Conservation (phyloP, 2,329 filamentous ascomycete species). For the Torrubiellomyces zombiae region DNA sequence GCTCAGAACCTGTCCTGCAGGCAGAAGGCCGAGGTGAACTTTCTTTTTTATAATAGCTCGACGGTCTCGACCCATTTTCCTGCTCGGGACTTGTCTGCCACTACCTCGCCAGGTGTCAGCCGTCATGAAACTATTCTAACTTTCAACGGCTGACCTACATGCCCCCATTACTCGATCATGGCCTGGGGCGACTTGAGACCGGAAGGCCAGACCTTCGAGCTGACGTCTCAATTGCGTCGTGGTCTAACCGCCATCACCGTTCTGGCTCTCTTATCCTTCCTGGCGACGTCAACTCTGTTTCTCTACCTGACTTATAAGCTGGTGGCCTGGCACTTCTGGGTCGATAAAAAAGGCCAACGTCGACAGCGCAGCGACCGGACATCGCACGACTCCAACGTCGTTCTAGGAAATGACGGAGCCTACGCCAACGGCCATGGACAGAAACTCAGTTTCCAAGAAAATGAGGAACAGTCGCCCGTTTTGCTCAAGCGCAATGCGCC, state of each 20-base stretch:
- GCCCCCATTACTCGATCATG: too few relatives aligned
- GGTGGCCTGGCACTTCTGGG: conserved; percentile 11
- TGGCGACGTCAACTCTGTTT: conserved; percentile 12
- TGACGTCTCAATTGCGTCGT: conserved; percentile 7
- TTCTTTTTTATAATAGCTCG: too few relatives aligned
- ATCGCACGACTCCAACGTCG: conserved; percentile 16
- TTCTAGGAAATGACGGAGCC: conserved; percentile 19
- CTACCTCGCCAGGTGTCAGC: too few relatives aligned
- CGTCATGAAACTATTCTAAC: too few relatives aligned
- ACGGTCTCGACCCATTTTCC: too few relatives aligned
- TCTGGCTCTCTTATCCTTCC: conserved; percentile 15
- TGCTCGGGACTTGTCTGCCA: too few relatives aligned
- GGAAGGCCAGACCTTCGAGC: conserved; percentile 10
- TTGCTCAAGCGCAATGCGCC: conserved; percentile 22
- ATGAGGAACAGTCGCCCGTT: conserved; percentile 1
- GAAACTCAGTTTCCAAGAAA: conserved; percentile 1
- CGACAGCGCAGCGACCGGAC: conserved; percentile 5
- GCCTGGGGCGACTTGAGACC: conserved; percentile 8
- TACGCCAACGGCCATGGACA: conserved; percentile 7
- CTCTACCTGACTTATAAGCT: conserved; percentile 16
- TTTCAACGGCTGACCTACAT: too few relatives aligned
- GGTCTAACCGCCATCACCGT: conserved; percentile 15
- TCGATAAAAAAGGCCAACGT: conserved; percentile 5
- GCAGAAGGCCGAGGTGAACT: too few relatives aligned
- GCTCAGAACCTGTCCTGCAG: too few relatives aligned